phyloP scores from a whole-genome alignment of 1,139 yeast genomes.

The Candida sanyaensis region DNA sequence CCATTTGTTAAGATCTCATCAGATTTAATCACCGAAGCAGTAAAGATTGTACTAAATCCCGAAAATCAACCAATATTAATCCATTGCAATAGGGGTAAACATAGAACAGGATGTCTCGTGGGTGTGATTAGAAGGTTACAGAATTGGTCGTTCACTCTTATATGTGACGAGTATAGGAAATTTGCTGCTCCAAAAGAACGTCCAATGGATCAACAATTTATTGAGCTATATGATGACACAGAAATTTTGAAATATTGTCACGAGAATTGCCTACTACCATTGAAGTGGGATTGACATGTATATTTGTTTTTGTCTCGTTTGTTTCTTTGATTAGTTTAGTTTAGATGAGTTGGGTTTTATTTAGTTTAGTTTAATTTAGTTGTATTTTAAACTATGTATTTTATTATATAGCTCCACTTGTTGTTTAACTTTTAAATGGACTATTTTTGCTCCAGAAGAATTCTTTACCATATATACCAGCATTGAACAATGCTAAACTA shows the following conservation, averaged over 20 bases:
- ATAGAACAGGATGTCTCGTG: conserved; percentile 92
- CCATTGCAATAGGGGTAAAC: conserved; percentile 96
- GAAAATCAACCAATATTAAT: conserved; percentile 86
- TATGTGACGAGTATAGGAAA: conserved; percentile 90
- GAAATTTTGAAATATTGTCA: conserved; percentile 57
- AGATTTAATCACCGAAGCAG: conserved; percentile 74
- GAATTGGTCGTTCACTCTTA: conserved; percentile 90
- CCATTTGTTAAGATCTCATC: conserved; percentile 88
- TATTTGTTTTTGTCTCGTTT: not conserved
- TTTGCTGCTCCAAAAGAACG: conserved; percentile 95
- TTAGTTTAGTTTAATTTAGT: not conserved
- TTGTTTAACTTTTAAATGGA: conserved; percentile 8
- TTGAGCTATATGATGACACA: conserved; percentile 77
- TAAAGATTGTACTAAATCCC: conserved; percentile 79
- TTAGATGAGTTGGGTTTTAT: not conserved
- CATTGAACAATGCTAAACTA: conserved; percentile 61
- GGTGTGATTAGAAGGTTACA: conserved; percentile 89
- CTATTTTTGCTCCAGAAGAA: conserved; percentile 47
- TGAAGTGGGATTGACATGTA: conserved; percentile 52
- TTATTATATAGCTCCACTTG: not conserved
- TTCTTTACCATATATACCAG: conserved; percentile 67
- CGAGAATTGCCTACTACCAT: conserved; percentile 60
- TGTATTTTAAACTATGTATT: not conserved
- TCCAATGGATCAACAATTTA: conserved; percentile 93
- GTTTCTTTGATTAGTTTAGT: not conserved